Base-by-base conservation (phyloP, 179 eudicot genomes). In the Silene vulgaris region DNA sequence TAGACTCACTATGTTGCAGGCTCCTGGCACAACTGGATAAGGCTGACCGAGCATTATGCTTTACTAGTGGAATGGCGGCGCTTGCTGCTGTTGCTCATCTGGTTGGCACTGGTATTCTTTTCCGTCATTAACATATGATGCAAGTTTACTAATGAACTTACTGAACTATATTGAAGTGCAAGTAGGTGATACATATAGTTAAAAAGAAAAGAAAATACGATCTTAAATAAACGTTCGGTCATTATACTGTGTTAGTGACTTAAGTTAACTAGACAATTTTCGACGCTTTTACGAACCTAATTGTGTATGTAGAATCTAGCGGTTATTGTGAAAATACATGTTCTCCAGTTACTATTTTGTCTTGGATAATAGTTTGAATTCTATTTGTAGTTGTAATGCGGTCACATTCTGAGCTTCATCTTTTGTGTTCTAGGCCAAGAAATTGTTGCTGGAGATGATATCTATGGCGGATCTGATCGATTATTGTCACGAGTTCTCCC, bases 1-100 rank as follows among this genome's bases (percentile, higher is more conserved):
- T 67, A 73, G 23, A 74, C 50, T 80, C 66, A 73, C 8, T 56
- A 8, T 62, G 40, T 56, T 73, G 30, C 88, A 92, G 99, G 54
- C 91, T 92, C 68, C 79, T 95, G 37, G 99, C 97, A 20, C 80
- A 88, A 83, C 87, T 95, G 79, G 99, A 95, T 71, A 95, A 95
- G 82, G 99, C 99, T 62, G 97, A 90, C 75, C 87, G 90, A 69
- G 99, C 97, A 79, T 85, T 89, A 73, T 92, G 97, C 90, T 95
- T 95, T 79, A 90, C 99, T 54, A 95, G 97, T 87, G 99, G 99
- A 80, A 95, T 95, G 99, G 99, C 99, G 81, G 99, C 99, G 54
- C 90, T 95, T 82, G 74, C 97, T 81, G 96, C 97, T 62, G 99
- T 93, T 57, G 75, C 96, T 75, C 97, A 76, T 89, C 97, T 95